These are phyloP conservation scores for Suillus subaureus DNA, from an alignment of 768 basidiomycete species.

Conservation along the genomic window DNA sequence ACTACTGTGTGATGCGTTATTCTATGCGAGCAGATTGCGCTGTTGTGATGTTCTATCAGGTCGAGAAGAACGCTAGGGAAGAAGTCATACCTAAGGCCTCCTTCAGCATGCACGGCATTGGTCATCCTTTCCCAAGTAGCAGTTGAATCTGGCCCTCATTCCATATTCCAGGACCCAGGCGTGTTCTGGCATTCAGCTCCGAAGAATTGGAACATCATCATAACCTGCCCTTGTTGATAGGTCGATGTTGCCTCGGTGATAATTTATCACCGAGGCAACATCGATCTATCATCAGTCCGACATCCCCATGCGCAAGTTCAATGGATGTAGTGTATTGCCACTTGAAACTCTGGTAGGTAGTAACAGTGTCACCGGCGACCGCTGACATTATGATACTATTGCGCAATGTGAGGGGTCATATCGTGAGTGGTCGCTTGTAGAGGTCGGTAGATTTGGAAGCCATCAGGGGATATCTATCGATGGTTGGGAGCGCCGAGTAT, in stretches of 20 bases:
- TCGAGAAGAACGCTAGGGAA: not conserved
- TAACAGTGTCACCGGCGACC: constrained; percentile 26
- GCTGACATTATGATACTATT: constrained; percentile 45
- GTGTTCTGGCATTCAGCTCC: constrained; percentile 48
- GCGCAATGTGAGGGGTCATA: constrained; percentile 39
- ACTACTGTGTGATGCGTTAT: not conserved
- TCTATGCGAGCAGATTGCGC: constrained; percentile 1
- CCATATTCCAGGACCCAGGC: constrained; percentile 46
- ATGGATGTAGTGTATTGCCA: no score
- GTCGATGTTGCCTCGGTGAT: constrained; percentile 44
- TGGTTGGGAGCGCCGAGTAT: constrained; percentile 3
- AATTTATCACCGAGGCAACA: not conserved
- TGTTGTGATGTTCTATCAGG: constrained; percentile 11
- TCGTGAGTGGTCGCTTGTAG: constrained; percentile 25
- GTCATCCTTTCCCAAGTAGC: constrained; percentile 50
- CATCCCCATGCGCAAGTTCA: constrained; percentile 27
- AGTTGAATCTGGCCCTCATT: constrained; percentile 40
- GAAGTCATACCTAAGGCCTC: constrained; percentile 41
- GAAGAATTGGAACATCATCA: not conserved
- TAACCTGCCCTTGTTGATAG: constrained; percentile 42
- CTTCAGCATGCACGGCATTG: constrained; percentile 48
- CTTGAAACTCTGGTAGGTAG: constrained; percentile 35
- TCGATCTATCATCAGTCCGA: constrained; percentile 34
- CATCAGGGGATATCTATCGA: not conserved
- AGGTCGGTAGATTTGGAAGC: constrained; percentile 21